phyloP scores from a whole-genome alignment of 768 basidiomycete genomes.

The Tubosaeta sp. region DNA sequence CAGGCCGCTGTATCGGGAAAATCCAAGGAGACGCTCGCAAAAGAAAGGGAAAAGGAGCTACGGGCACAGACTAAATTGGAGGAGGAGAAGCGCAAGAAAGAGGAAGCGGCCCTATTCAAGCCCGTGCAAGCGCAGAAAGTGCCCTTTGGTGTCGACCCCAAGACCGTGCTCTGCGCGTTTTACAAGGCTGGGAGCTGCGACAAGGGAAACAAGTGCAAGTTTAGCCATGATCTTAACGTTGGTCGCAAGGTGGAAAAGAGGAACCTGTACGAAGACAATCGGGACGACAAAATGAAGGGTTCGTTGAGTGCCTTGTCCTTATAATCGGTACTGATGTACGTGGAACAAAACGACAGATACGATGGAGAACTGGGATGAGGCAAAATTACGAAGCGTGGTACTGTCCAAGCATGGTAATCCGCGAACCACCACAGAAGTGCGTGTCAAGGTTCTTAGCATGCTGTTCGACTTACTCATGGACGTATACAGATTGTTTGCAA shows the following conservation, averaged over 20 bases:
- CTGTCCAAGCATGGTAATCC: slow-evolving; percentile 86
- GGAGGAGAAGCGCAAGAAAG: slow-evolving; percentile 79
- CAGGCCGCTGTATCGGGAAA: slow-evolving; percentile 75
- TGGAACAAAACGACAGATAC: slow-evolving; percentile 55
- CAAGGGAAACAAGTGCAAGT: slow-evolving; percentile 95
- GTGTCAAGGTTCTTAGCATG: slow-evolving; percentile 16
- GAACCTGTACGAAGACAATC: slow-evolving; percentile 85
- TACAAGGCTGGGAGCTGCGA: slow-evolving; percentile 92
- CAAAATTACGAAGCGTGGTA: slow-evolving; percentile 86
- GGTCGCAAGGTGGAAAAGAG: slow-evolving; percentile 93
- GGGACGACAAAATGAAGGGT: slow-evolving; percentile 80
- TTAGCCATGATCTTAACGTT: slow-evolving; percentile 89
- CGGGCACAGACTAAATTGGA: slow-evolving; percentile 72
- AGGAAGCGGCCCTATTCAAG: slow-evolving; percentile 80
- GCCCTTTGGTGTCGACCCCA: slow-evolving; percentile 94
- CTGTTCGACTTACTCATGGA: slow-evolving; percentile 3
- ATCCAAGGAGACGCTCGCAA: slow-evolving; percentile 72
- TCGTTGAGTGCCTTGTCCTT: slow-evolving; percentile 18
- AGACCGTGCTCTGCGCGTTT: slow-evolving; percentile 88
- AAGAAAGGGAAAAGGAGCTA: slow-evolving; percentile 80
- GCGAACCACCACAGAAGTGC: slow-evolving; percentile 85
- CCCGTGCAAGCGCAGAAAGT: slow-evolving; percentile 81
- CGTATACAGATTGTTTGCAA: slow-evolving; percentile 88
- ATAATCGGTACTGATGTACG: neutral
- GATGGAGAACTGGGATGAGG: slow-evolving; percentile 98